These are phyloP conservation scores for Fusarium incarnatum DNA, from an alignment of 2,329 filamentous ascomycete species.

Conservation along the genomic window DNA sequence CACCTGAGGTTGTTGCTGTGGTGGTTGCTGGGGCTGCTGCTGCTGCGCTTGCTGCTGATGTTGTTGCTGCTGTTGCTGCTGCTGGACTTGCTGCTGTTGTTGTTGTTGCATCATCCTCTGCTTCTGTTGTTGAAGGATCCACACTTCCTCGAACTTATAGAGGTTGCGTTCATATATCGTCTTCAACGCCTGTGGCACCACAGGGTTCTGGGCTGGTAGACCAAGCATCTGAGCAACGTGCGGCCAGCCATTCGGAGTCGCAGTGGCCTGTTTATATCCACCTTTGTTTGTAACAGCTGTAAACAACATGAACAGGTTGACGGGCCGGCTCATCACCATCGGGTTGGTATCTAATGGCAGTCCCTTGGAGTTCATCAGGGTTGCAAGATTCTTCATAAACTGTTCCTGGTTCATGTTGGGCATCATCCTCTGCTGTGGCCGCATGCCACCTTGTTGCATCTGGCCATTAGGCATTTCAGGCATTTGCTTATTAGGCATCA, in stretches of 20 bases:
- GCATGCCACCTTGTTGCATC: constrained; percentile 62
- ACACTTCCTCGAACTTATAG: constrained; percentile 79
- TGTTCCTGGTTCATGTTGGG: constrained; percentile 68
- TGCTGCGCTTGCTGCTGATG: not conserved
- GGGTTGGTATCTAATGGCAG: constrained; percentile 81
- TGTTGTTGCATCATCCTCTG: constrained; percentile 65
- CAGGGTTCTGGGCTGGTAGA: constrained; percentile 72
- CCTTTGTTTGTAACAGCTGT: constrained; percentile 78
- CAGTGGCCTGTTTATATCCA: constrained; percentile 80
- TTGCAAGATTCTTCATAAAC: constrained; percentile 79
- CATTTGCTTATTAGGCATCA: constrained; percentile 66
- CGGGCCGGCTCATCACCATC: constrained; percentile 75
- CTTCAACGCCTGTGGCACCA: constrained; percentile 76
- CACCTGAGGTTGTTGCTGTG: constrained; percentile 38
- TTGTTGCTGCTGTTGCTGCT: constrained; percentile 50
- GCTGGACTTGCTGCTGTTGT: constrained; percentile 55
- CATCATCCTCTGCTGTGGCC: constrained; percentile 61
- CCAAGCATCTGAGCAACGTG: constrained; percentile 74
- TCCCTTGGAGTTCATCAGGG: constrained; percentile 81
- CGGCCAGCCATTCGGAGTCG: constrained; percentile 77
- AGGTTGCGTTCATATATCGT: constrained; percentile 82
- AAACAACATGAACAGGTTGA: constrained; percentile 84
- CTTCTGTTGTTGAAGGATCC: constrained; percentile 66
- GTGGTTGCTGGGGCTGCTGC: constrained; percentile 51
- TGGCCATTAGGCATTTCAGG: constrained; percentile 67